Conservation (phyloP, 331 rosid genomes). For the Quercus tomentella region DNA sequence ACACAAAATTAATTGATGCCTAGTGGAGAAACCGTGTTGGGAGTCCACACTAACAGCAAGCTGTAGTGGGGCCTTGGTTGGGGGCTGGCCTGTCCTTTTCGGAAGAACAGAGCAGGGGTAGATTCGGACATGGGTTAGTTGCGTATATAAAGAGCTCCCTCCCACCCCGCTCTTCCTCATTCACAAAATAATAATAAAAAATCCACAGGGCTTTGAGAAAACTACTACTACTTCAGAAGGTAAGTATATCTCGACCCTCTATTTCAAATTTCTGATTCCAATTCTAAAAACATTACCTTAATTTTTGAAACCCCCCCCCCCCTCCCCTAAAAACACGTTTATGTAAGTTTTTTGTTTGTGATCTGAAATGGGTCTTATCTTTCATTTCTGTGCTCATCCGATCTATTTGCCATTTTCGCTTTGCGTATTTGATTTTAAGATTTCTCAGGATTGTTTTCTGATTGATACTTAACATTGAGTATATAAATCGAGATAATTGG, state of each 20-base stretch:
- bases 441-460: not conserved
- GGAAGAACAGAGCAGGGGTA: conserved; percentile 1
- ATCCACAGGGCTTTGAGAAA: not conserved
- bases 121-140: conserved; percentile 36
- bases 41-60: too few relatives aligned
- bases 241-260: conserved; percentile 18
- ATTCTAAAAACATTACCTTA: not conserved
- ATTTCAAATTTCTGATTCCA: not conserved
- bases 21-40: too few relatives aligned
- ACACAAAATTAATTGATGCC: too few relatives aligned
- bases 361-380: not conserved
- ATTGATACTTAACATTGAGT: not conserved
- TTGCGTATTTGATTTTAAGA: not conserved
- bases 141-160: conserved; percentile 38
- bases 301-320: not conserved
- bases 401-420: conserved; percentile 31
- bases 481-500: not conserved
- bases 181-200: not conserved
- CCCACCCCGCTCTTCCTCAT: conserved; percentile 12
- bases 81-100: conserved; percentile 25
- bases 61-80: not conserved
- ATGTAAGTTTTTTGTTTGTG: not conserved
- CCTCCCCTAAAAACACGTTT: not conserved
- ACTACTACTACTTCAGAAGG: too few relatives aligned
- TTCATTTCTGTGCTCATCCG: conserved; percentile 21